These are phyloP conservation scores for Termitomyces eurrhizus DNA, from an alignment of 768 basidiomycete species.

Conservation along the genomic window DNA sequence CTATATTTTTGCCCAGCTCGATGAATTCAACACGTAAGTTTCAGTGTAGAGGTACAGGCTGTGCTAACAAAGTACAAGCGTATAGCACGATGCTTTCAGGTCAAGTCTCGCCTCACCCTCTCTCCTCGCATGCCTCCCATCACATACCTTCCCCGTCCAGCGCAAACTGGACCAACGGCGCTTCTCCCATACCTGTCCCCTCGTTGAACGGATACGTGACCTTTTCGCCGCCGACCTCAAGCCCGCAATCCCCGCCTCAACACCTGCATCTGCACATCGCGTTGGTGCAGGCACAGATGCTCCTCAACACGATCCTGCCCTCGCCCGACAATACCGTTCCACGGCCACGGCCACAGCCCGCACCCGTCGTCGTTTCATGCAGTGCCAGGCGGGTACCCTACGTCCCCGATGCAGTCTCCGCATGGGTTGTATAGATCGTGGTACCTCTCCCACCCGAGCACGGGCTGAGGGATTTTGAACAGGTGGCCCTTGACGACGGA, in stretches of 20 bases:
- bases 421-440: too few relatives aligned
- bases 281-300: not conserved
- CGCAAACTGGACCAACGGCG: not conserved
- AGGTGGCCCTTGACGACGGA: too few relatives aligned
- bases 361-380: not conserved
- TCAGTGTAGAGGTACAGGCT: not conserved
- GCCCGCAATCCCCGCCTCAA: constrained; percentile 9
- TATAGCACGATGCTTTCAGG: too few relatives aligned
- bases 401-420: too few relatives aligned
- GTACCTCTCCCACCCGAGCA: too few relatives aligned
- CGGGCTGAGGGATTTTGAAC: too few relatives aligned
- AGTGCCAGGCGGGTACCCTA: too few relatives aligned
- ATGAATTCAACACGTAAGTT: constrained; percentile 72
- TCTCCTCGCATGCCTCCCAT: too few relatives aligned
- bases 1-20: constrained; percentile 57
- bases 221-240: constrained; percentile 13
- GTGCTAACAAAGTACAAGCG: too few relatives aligned
- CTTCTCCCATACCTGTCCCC: not conserved
- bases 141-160: too few relatives aligned
- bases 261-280: not conserved
- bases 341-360: not conserved
- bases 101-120: too few relatives aligned
- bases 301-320: not conserved
- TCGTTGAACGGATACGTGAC: constrained; percentile 8
- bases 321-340: not conserved